phyloP scores from a whole-genome alignment of 2,329 filamentous ascomycete species.

The Botrytis byssoidea region DNA sequence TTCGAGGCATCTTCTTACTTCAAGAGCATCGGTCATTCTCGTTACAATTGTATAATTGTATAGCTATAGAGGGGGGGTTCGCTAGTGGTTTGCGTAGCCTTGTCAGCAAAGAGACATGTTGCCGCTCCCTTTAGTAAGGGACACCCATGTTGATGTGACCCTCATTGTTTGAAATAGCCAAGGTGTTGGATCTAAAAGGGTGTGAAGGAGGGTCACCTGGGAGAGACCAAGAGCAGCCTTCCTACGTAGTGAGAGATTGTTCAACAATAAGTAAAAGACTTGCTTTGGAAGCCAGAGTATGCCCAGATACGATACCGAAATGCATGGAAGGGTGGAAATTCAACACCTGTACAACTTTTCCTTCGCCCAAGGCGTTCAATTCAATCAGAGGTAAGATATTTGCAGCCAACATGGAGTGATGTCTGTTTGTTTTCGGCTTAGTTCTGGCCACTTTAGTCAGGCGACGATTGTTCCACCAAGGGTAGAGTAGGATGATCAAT shows the following conservation, averaged over 20 bases:
- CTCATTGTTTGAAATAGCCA: neutral
- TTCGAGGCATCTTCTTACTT: neutral
- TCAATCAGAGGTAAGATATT: neutral
- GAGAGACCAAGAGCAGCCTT: neutral
- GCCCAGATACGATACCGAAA: neutral
- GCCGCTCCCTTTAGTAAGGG: neutral
- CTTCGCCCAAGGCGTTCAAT: neutral
- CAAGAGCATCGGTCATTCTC: neutral
- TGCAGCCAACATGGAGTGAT: neutral
- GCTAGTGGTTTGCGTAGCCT: constrained; percentile 1
- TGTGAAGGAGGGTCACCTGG: neutral
- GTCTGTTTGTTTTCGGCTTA: neutral
- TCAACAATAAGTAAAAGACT: neutral
- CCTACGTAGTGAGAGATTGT: neutral
- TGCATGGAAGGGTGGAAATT: neutral
- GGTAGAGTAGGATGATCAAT: neutral
- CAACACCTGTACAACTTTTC: neutral
- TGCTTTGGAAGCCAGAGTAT: neutral
- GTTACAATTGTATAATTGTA: neutral
- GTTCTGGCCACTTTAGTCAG: neutral
- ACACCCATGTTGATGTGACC: neutral
- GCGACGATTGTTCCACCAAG: neutral
- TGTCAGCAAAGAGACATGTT: neutral
- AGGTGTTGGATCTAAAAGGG: neutral
- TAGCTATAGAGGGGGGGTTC: neutral